phyloP scores from a whole-genome alignment of 2,329 filamentous ascomycete genomes.

The Tolypocladium inflatum region DNA sequence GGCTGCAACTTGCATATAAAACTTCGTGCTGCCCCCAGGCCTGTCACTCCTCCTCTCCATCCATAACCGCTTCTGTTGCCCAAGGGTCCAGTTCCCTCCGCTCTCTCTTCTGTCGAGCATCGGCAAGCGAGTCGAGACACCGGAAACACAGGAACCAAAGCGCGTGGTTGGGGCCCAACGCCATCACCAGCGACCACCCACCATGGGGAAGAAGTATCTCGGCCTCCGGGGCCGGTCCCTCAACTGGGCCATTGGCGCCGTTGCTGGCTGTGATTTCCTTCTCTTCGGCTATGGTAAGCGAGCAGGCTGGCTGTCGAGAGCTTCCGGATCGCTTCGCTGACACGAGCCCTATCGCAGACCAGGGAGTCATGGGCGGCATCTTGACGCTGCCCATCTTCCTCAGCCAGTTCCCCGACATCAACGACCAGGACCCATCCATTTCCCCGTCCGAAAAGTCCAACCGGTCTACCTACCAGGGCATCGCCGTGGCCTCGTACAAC shows the following conservation, averaged over 20 bases:
- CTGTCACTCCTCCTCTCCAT: neutral
- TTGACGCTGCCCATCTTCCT: constrained; percentile 57
- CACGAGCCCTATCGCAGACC: constrained; percentile 41
- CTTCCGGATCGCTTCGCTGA: neutral
- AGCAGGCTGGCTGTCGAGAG: neutral
- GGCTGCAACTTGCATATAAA: constrained; percentile 4
- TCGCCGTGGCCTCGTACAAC: constrained; percentile 47
- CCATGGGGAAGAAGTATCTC: constrained; percentile 39
- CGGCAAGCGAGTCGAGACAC: neutral
- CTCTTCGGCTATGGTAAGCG: constrained; percentile 45
- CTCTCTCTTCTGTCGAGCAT: neutral
- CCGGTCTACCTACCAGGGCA: constrained; percentile 43
- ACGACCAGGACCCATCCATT: constrained; percentile 30
- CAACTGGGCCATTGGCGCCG: constrained; percentile 59
- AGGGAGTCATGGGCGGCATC: constrained; percentile 68
- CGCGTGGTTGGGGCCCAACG: neutral
- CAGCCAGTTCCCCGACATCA: constrained; percentile 43
- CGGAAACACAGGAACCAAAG: neutral
- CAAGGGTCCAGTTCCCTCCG: neutral
- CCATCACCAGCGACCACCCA: neutral
- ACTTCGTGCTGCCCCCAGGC: neutral
- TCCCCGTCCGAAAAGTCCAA: constrained; percentile 21
- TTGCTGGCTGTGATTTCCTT: constrained; percentile 65
- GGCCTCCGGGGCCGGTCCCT: constrained; percentile 57
- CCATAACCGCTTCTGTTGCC: neutral